Evolutionary conservation across 768 basidiomycete species (phyloP).

Genomic region (Boletus subparvulus): DNA sequence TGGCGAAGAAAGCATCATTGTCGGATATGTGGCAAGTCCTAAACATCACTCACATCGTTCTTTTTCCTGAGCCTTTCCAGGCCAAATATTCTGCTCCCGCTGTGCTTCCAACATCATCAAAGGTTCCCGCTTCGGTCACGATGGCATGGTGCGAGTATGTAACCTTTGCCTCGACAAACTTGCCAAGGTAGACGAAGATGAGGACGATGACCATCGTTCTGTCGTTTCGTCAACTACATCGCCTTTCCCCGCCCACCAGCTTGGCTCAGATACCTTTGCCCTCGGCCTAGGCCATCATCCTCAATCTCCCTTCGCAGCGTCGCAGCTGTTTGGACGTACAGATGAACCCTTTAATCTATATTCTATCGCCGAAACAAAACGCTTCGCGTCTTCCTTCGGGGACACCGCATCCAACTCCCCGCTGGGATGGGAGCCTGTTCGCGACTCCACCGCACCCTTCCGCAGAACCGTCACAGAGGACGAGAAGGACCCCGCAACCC

Average conservation of each 20-base stretch:
- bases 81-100: slow-evolving; percentile 96
- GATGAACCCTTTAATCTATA: slow-evolving; percentile 81
- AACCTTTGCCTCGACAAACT: slow-evolving; percentile 94
- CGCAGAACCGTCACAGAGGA: slow-evolving; percentile 74
- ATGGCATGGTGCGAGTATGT: slow-evolving; percentile 95
- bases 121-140: slow-evolving; percentile 87
- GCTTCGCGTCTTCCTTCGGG: slow-evolving; percentile 53
- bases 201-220: slow-evolving; percentile 86
- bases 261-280: slow-evolving; percentile 47
- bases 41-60: neutral
- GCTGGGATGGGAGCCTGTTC: slow-evolving; percentile 46
- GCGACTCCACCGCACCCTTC: slow-evolving; percentile 69
- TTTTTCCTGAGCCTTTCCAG: slow-evolving; percentile 37
- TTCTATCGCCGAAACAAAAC: slow-evolving; percentile 76
- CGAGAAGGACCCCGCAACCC: slow-evolving; percentile 56
- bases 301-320: slow-evolving; percentile 86
- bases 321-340: slow-evolving; percentile 75
- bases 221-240: slow-evolving; percentile 68
- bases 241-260: slow-evolving; percentile 77
- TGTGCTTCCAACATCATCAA: slow-evolving; percentile 98
- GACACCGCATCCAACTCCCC: slow-evolving; percentile 55
- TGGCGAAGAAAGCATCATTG: slow-evolving; percentile 98
- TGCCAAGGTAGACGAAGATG: slow-evolving; percentile 82
- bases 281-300: slow-evolving; percentile 51
- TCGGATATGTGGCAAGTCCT: slow-evolving; percentile 81